Base-by-base conservation (phyloP, 441 rosid genomes). In the Erodium trifolium region DNA sequence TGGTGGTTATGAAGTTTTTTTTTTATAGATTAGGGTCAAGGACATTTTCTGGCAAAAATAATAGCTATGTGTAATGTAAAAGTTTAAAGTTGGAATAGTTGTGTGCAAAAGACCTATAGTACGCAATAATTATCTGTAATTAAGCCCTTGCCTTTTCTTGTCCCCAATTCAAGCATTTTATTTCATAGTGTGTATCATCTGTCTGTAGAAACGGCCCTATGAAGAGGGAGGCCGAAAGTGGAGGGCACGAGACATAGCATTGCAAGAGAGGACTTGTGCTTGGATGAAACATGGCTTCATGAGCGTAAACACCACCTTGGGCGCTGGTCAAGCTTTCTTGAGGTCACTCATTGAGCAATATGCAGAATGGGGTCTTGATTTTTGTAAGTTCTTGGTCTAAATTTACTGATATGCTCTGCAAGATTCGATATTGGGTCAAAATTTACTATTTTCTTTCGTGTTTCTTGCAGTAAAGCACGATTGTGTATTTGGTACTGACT, bases 221-320 rank as follows among this genome's bases (percentile, higher is more conserved):
- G 57, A 71, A 45, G 89, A 88, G 68, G 79, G 81, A 0, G 93
- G 92, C 72, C 78, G 76, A 73, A 77, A 74, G n/a, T 93, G 97
- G 96, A 79, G 79, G 41, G 89, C 95, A 14, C 75, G 73, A 75
- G 98, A 91, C 78, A 89, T 91, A 74, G 98, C 93, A 35, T 63
- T 89, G 62, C 80, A 77, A 80, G 97, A 91, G 77, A 86, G 85
- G 81, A 80, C 96, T 71, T 93, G 97, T 82, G 87, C 84, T 13
- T 93, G 96, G 98, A 93, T 93, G 97, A 64, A 72, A 14, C 75
- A 89, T 67, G 98, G 96, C 57, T 93, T 91, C 81, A 91, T 93
- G 96, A 84, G 96, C 78, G 88, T 91, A 47, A 81, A 91, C 73
- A 84, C 91, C 49, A 83, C 80, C 71, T 35, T 75, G 55, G 92